Evolutionary conservation across 345 rosid species (phyloP).

Genomic region (Arabis alpina): DNA sequence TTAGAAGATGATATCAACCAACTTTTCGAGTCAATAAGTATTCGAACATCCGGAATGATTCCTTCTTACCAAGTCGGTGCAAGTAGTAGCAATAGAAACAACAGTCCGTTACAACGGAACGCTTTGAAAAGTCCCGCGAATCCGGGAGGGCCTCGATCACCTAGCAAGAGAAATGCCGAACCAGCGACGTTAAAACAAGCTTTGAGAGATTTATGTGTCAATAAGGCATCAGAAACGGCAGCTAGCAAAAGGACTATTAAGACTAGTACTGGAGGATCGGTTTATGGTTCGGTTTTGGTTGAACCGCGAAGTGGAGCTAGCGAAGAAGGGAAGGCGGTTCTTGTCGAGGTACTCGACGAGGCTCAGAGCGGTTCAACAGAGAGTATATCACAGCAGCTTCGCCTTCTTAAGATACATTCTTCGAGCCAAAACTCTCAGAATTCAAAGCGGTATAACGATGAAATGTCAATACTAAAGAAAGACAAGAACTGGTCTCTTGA

Average conservation of each 20-base stretch:
- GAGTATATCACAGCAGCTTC: constrained; percentile 49
- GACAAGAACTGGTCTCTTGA: constrained; percentile 39
- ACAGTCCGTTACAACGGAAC: constrained; percentile 54
- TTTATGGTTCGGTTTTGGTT: constrained; percentile 65
- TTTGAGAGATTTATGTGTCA: constrained; percentile 75
- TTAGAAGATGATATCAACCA: constrained; percentile 87
- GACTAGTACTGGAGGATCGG: constrained; percentile 51
- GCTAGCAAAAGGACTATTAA: constrained; percentile 69
- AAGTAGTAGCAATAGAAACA: constrained; percentile 50
- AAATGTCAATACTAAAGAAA: constrained; percentile 20
- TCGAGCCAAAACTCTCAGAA: constrained; percentile 50
- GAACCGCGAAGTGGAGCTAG: constrained; percentile 58
- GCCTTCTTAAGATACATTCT: constrained; percentile 52
- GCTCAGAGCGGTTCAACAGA: constrained; percentile 49
- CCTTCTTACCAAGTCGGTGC: constrained; percentile 50
- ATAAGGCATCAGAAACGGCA: constrained; percentile 95
- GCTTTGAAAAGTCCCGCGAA: constrained; percentile 71
- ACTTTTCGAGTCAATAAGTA: constrained; percentile 82
- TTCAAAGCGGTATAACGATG: constrained; percentile 45
- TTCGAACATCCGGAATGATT: constrained; percentile 63
- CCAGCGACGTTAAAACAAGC: constrained; percentile 81
- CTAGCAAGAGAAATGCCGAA: constrained; percentile 64
- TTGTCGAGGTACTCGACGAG: constrained; percentile 65
- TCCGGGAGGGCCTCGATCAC: constrained; percentile 59
- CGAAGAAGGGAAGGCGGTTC: constrained; percentile 51